Evolutionary conservation across 768 basidiomycete genomes (phyloP).

Genomic region (Sistotremastrum suecicum): DNA sequence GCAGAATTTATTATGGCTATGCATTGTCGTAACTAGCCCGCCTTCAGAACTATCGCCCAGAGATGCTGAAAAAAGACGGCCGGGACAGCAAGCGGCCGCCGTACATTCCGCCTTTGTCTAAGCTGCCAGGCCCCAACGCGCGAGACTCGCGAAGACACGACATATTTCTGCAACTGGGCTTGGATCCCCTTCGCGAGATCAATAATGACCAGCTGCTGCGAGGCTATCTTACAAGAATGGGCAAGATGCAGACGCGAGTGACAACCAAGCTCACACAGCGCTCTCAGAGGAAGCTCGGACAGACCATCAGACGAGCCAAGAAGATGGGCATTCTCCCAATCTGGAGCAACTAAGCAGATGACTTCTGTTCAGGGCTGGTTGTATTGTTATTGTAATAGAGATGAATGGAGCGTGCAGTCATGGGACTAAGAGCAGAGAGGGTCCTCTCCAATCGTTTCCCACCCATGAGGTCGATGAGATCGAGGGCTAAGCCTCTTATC

Average conservation of each 20-base stretch:
- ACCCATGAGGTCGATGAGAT: no score
- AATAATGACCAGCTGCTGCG: slow-evolving; percentile 45
- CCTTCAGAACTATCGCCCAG: no score
- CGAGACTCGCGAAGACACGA: slow-evolving; percentile 43
- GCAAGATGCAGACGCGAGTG: slow-evolving; percentile 61
- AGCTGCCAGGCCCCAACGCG: slow-evolving; percentile 40
- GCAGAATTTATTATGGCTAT: neutral
- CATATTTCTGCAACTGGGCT: slow-evolving; percentile 50
- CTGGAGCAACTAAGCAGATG: slow-evolving; percentile 12
- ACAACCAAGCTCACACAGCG: slow-evolving; percentile 62
- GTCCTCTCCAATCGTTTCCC: no score
- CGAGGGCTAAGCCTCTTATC: no score
- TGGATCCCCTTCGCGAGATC: slow-evolving; percentile 63
- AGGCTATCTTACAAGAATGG: slow-evolving; percentile 55
- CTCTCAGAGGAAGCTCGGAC: slow-evolving; percentile 64
- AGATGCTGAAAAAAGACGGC: no score
- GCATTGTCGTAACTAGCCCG: neutral
- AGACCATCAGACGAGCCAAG: slow-evolving; percentile 78
- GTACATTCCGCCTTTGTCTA: slow-evolving; percentile 6
- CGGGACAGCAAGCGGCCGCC: neutral
- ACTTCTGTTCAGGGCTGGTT: no score
- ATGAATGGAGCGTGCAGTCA: no score
- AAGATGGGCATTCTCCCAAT: slow-evolving; percentile 79
- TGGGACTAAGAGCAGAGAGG: no score
- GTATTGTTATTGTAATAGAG: no score